Conservation (phyloP, 352 stramenopile genomes). For the Phytophthora pluvialis region DNA sequence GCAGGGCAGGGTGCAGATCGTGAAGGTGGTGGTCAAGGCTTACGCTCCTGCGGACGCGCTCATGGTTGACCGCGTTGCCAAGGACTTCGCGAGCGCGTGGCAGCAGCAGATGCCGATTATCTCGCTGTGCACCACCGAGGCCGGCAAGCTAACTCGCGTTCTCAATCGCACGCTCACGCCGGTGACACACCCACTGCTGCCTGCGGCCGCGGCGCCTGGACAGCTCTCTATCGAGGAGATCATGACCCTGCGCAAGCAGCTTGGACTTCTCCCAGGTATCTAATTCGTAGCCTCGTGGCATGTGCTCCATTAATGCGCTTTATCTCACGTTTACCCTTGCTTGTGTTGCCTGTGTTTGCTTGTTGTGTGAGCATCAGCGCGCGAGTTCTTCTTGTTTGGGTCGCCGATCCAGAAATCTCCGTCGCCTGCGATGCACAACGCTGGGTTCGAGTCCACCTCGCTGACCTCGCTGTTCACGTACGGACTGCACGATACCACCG, state of each 20-base stretch:
- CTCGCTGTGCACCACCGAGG: slow-evolving; percentile 93
- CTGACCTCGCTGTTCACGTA: slow-evolving; percentile 92
- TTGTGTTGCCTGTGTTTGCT: slow-evolving; percentile 21
- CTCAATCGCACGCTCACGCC: slow-evolving; percentile 96
- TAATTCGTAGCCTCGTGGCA: slow-evolving; percentile 41
- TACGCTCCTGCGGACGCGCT: slow-evolving; percentile 86
- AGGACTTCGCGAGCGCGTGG: slow-evolving; percentile 59
- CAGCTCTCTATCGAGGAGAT: slow-evolving; percentile 96
- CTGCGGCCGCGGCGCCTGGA: slow-evolving; percentile 93
- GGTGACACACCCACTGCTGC: slow-evolving; percentile 94
- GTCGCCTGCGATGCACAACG: slow-evolving; percentile 97
- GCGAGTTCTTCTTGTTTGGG: slow-evolving; percentile 96
- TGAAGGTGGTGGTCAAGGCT: slow-evolving; percentile 93
- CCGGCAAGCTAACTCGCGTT: slow-evolving; percentile 93
- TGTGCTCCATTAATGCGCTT: slow-evolving; percentile 29
- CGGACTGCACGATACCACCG: slow-evolving; percentile 76
- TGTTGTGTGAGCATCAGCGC: slow-evolving; percentile 47
- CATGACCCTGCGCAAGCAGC: slow-evolving; percentile 83
- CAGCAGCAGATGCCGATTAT: slow-evolving; percentile 92
- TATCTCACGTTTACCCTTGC: slow-evolving; percentile 25
- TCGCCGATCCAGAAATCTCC: slow-evolving; percentile 96
- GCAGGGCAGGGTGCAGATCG: slow-evolving; percentile 77
- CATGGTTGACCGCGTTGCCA: slow-evolving; percentile 77
- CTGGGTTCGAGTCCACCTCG: slow-evolving; percentile 88
- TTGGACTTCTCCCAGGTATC: slow-evolving; percentile 86